Base-by-base conservation (phyloP, 129 eudicot species). In the Artemisia argyi region DNA sequence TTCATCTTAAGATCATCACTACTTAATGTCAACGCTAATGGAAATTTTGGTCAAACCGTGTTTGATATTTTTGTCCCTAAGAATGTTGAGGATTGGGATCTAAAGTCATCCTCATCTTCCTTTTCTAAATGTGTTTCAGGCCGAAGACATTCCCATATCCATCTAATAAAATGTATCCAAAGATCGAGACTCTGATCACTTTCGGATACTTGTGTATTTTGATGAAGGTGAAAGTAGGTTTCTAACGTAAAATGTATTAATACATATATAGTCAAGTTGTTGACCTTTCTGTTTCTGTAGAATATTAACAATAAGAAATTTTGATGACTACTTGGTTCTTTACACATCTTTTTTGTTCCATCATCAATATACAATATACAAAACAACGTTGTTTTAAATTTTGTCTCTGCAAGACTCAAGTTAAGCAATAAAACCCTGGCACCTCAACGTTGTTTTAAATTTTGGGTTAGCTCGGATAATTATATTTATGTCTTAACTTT, bases 1-100 rank as follows among this genome's bases (percentile, higher is more conserved):
- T 68, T 78, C 56, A 75, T 94, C 68, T 83, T 88, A 22, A 71
- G 92, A 50, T 83, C 96, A 11, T 74, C 78, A 76, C 96, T 85
- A 13, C 93, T 91, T 0, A 78, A 63, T 55, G 86, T 86, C 61
- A 90, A 82, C 28, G 84, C 91, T 14, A 83, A 90, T 9, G 97
- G 97, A 9, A 83, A 86, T 66, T 89, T 90, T 52, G 91, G 99
- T 61, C 93, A 94, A 65, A 60, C 88, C 28, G 76, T 94, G 73
- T 94, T 94, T 60, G 93, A 94, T 66, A 89, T 80, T 11, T 86
- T 97, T 71, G 91, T 94, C 59, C 99, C 99, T 1, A 82, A 83
- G 77, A 81, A 83, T 47, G 86, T 94, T 26, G 99, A 94, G 53
- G 89, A 88, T 77, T 94, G 99, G 99, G 99, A 94, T 73, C 53